Evolutionary conservation across 1,139 yeast genomes (phyloP).

Genomic region (Debaryomycetaceae sp.): DNA sequence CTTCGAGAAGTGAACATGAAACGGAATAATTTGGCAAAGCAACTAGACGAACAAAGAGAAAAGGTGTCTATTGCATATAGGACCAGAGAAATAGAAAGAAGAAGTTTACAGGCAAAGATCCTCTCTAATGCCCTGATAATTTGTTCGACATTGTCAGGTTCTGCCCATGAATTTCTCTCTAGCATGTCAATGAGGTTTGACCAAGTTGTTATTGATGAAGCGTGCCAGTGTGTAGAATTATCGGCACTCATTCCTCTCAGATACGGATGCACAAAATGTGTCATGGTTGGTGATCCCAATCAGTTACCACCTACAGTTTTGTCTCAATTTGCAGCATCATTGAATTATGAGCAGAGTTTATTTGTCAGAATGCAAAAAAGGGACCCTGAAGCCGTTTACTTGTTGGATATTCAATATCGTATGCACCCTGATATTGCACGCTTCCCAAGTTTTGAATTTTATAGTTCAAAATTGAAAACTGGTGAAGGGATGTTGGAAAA

Average conservation of each 20-base stretch:
- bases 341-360: slow-evolving; percentile 83
- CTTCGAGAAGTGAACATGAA: slow-evolving; percentile 55
- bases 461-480: slow-evolving; percentile 65
- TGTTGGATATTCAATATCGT: slow-evolving; percentile 93
- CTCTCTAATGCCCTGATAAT: slow-evolving; percentile 80
- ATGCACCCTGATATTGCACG: slow-evolving; percentile 92
- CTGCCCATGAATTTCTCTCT: slow-evolving; percentile 86
- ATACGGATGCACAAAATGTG: slow-evolving; percentile 87
- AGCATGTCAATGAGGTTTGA: slow-evolving; percentile 76
- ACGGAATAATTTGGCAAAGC: slow-evolving; percentile 68
- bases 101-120: slow-evolving; percentile 70
- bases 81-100: slow-evolving; percentile 72
- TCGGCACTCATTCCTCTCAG: slow-evolving; percentile 90
- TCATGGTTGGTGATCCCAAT: slow-evolving; percentile 99
- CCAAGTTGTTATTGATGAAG: slow-evolving; percentile 96
- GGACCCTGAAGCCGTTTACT: slow-evolving; percentile 57
- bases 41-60: slow-evolving; percentile 79
- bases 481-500: slow-evolving; percentile 65
- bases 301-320: slow-evolving; percentile 98
- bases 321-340: slow-evolving; percentile 80
- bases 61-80: slow-evolving; percentile 63
- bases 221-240: slow-evolving; percentile 95
- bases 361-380: slow-evolving; percentile 90
- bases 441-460: slow-evolving; percentile 86
- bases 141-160: slow-evolving; percentile 90